Evolutionary conservation across 257 asterid genomes (phyloP).

Genomic region (Thymus quinquecostatus): DNA sequence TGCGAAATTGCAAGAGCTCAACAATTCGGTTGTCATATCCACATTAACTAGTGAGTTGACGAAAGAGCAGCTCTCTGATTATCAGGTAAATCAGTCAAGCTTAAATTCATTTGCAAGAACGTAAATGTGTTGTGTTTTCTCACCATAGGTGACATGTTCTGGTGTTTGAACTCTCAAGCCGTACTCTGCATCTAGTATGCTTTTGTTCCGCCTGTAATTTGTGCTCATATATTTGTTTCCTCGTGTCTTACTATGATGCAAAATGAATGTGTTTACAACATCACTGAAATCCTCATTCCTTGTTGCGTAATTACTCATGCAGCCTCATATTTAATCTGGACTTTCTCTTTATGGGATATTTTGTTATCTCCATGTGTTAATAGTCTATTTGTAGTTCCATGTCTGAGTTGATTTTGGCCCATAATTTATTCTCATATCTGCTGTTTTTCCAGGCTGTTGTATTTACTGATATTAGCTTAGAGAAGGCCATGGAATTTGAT

Average conservation of each 20-base stretch:
- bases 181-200: neutral
- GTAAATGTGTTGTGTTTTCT: too few relatives aligned
- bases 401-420: neutral
- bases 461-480: constrained; percentile 63
- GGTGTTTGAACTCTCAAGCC: neutral
- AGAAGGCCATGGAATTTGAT: constrained; percentile 65
- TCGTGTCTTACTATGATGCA: neutral
- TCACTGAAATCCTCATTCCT: too few relatives aligned
- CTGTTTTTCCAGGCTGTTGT: constrained; percentile 77
- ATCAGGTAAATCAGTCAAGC: constrained; percentile 48
- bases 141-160: too few relatives aligned
- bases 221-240: too few relatives aligned
- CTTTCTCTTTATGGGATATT: too few relatives aligned
- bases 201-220: too few relatives aligned
- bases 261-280: too few relatives aligned
- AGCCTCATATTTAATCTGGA: too few relatives aligned
- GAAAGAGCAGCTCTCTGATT: constrained; percentile 68
- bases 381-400: neutral
- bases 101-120: neutral
- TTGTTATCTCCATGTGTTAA: neutral
- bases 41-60: constrained; percentile 68
- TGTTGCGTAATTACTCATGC: too few relatives aligned
- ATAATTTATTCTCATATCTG: neutral
- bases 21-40: constrained; percentile 73
- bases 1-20: constrained; percentile 84